phyloP scores from a whole-genome alignment of 495 filamentous ascomycete species.

The Penicillium turbatum region DNA sequence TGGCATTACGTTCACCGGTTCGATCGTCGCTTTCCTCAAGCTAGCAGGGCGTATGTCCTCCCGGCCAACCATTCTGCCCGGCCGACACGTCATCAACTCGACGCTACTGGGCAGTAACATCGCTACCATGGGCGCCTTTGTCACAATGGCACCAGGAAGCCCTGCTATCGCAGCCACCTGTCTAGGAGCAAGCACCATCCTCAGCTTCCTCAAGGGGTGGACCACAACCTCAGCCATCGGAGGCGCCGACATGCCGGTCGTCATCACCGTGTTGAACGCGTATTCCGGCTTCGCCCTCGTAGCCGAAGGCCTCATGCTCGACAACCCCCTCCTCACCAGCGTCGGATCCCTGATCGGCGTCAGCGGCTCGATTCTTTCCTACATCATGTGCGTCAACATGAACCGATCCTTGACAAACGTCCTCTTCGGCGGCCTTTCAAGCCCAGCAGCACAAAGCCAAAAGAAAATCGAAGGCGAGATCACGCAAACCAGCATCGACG shows the following conservation, averaged over 20 bases:
- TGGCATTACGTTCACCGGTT: constrained; percentile 80
- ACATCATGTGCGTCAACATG: constrained; percentile 82
- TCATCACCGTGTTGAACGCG: constrained; percentile 80
- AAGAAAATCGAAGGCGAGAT: constrained; percentile 71
- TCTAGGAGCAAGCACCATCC: constrained; percentile 63
- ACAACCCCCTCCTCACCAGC: constrained; percentile 72
- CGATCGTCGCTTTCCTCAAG: constrained; percentile 77
- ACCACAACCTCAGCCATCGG: constrained; percentile 80
- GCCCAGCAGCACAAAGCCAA: constrained; percentile 49
- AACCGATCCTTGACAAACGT: constrained; percentile 77
- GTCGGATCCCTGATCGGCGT: constrained; percentile 79
- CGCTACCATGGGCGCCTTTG: constrained; percentile 73
- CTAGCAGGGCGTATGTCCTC: constrained; percentile 74
- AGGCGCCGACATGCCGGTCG: constrained; percentile 83
- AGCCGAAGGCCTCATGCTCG: constrained; percentile 82
- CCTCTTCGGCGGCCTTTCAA: constrained; percentile 70
- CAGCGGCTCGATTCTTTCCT: constrained; percentile 75
- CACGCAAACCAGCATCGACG: constrained; percentile 68
- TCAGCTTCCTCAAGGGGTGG: constrained; percentile 77
- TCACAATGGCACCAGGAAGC: constrained; percentile 69
- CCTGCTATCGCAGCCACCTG: constrained; percentile 70
- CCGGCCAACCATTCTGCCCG: constrained; percentile 60
- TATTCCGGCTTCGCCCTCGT: constrained; percentile 82
- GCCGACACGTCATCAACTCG: constrained; percentile 65
- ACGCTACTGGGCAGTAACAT: constrained; percentile 65